Base-by-base conservation (phyloP, 2,329 filamentous ascomycete genomes). In the Microsporum ferrugineum region DNA sequence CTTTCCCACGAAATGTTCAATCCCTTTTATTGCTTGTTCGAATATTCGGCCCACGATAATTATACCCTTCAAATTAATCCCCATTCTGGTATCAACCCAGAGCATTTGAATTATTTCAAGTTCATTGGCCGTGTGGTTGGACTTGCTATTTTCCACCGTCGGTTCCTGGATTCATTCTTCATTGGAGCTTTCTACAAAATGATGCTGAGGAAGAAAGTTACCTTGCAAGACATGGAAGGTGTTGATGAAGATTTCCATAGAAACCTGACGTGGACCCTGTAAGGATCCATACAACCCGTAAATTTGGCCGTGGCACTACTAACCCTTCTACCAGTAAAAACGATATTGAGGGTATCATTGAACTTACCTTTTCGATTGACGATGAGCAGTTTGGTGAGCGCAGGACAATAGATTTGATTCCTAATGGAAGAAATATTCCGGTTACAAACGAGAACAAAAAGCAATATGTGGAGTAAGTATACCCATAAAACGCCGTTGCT, bases 1-100 rank as follows among this genome's bases (percentile, higher is more conserved):
- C 84, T 99, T 60, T 97, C 92, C 14, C 94, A 99, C 77, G 94
- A 99, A 79, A 99, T 99, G 94, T 99, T 99, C 80, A 99, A 99
- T 75, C 94, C 94, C 36, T 99, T 99, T 78, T 99, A 99, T 79
- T 99, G 94, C 74, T 82, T 99, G 60, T 99, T 99, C 80, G 94
- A 99, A 78, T 99, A 99, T 76, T 97, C 94, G 31, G 94, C 94
- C 43, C 94, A 99, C 80, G 94, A 99, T 84, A 99, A 99, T 79
- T 99, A 99, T 78, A 99, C 94, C 34, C 87, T 99, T 60, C 94
- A 99, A 77, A 99, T 99, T 80, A 99, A 99, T 78, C 94, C 94
- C 53, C 94, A 99, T 76, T 99, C 94, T 23, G 94, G 94, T 66
- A 97, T 99, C 77, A 99, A 99, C 76, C 94, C 94, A 0, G 94